phyloP scores from a whole-genome alignment of 345 rosid species.

The Syzygium grande region DNA sequence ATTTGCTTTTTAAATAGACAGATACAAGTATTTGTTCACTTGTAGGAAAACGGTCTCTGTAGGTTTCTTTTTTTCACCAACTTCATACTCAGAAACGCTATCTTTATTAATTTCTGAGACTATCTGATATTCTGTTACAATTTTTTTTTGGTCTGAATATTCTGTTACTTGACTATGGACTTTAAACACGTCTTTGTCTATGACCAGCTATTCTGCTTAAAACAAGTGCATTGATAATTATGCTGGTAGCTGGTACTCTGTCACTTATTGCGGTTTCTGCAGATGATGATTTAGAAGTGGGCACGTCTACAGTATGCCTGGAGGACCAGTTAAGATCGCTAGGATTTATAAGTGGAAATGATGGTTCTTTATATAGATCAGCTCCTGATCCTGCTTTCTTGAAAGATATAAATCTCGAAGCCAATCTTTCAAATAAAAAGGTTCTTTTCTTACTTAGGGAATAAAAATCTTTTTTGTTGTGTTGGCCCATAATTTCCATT shows the following conservation, averaged over 20 bases:
- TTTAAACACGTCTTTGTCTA: background rate
- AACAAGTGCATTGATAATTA: background rate
- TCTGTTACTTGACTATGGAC: background rate
- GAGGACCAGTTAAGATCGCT: conserved; percentile 59
- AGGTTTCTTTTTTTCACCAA: background rate
- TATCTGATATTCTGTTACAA: background rate
- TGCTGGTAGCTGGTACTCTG: background rate
- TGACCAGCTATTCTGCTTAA: background rate
- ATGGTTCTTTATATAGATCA: conserved; percentile 16
- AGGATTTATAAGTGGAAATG: conserved; percentile 39
- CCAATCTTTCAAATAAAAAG: conserved; percentile 62
- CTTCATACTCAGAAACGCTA: background rate
- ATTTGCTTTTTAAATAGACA: background rate
- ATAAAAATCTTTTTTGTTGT: background rate
- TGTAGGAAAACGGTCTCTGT: background rate
- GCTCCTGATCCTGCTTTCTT: conserved; percentile 20
- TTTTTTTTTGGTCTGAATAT: too few species aligned
- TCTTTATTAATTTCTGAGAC: background rate
- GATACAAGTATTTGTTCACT: background rate
- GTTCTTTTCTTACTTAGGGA: conserved; percentile 18
- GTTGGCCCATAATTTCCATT: background rate
- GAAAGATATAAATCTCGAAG: conserved; percentile 49
- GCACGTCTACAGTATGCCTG: conserved; percentile 37
- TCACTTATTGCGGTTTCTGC: conserved; percentile 1
- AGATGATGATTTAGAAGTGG: conserved; percentile 16